These are phyloP conservation scores for Mollisia scopiformis DNA, from an alignment of 2,329 filamentous ascomycete genomes.

Conservation along the genomic window DNA sequence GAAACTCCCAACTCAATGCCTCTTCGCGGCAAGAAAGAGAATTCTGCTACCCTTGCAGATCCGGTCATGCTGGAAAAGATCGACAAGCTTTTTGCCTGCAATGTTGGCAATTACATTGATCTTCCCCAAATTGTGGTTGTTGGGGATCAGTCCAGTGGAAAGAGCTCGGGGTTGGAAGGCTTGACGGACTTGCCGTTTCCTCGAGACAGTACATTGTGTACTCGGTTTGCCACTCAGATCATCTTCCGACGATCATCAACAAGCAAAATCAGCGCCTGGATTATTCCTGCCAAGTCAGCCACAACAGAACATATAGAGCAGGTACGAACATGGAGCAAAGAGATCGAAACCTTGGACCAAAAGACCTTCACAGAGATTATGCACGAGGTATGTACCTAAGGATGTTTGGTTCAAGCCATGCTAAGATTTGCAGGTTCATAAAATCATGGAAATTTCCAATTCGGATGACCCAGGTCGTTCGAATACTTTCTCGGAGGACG, in stretches of 20 bases:
- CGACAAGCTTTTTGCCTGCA: background rate
- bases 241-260: constrained; percentile 24
- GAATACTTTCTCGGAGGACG: constrained; percentile 15
- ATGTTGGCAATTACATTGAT: background rate
- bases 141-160: constrained; percentile 33
- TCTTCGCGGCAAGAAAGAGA: too few relatives aligned
- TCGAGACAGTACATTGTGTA: constrained; percentile 42
- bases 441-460: background rate
- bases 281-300: constrained; percentile 12
- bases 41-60: too few relatives aligned
- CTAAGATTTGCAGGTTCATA: background rate
- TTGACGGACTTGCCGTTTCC: constrained; percentile 43
- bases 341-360: background rate
- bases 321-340: background rate
- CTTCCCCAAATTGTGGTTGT: constrained; percentile 5
- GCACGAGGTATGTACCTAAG: background rate
- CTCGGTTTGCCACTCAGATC: constrained; percentile 47
- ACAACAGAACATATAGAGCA: background rate
- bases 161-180: constrained; percentile 38
- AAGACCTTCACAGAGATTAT: too few relatives aligned
- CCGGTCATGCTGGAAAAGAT: background rate
- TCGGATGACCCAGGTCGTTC: background rate
- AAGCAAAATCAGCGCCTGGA: constrained; percentile 34
- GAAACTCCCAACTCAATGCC: too few relatives aligned
- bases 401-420: background rate